A percentile compares a stretch with the other conserved stretches of the same genome.
phyloP scores from a whole-genome alignment of 768 basidiomycete species.

The Tulasnella sp. region DNA sequence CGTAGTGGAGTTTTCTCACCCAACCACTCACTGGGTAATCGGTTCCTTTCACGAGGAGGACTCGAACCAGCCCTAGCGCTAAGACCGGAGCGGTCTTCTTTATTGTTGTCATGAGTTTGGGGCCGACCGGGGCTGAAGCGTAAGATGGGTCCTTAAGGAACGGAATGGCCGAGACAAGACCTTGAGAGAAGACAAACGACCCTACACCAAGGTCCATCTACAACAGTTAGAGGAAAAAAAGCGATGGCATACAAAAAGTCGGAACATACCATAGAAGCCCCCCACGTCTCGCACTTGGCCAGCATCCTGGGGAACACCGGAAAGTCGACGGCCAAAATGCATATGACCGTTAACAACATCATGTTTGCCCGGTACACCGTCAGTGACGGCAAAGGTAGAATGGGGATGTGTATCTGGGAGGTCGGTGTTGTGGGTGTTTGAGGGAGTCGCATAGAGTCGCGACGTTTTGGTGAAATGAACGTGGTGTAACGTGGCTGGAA shows the following conservation, averaged over 20 bases:
- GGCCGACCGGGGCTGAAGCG: conserved; percentile 36
- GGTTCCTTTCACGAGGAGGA: conserved; percentile 80
- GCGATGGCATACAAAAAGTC: not conserved
- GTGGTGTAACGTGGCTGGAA: not conserved
- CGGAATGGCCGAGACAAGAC: conserved; percentile 81
- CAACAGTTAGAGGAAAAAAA: not conserved
- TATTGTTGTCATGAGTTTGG: conserved; percentile 46
- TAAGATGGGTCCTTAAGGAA: conserved; percentile 56
- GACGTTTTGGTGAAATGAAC: not conserved
- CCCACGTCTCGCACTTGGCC: conserved; percentile 91
- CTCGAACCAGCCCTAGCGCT: conserved; percentile 63
- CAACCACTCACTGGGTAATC: conserved; percentile 73
- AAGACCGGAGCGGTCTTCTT: conserved; percentile 61
- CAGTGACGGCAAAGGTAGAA: conserved; percentile 58
- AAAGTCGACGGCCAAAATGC: conserved; percentile 95
- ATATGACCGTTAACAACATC: conserved; percentile 86
- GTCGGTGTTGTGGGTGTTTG: not conserved
- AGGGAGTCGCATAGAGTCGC: conserved; percentile 4
- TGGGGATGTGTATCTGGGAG: not conserved
- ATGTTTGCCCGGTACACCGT: conserved; percentile 88
- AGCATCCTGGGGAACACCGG: conserved; percentile 78
- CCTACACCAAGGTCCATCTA: conserved; percentile 99
- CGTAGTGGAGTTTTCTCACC: not conserved
- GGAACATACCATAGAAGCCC: conserved; percentile 74
- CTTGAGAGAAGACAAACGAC: conserved; percentile 94